These are phyloP conservation scores for Botryosphaeria dothidea DNA, from an alignment of 2,329 filamentous ascomycete genomes.

Conservation along the genomic window DNA sequence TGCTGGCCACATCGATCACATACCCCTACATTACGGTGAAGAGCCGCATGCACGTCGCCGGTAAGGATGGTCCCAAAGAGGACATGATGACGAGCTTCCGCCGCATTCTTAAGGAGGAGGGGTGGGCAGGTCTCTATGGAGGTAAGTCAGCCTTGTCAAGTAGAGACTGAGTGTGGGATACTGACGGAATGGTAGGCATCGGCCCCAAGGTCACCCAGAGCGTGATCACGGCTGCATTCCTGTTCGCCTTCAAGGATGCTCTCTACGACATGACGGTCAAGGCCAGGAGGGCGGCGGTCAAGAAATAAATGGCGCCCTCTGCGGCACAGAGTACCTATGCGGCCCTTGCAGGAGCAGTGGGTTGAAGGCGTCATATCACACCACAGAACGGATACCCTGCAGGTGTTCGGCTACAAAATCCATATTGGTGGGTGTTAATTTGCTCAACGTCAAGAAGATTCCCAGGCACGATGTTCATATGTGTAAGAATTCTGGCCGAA, in stretches of 20 bases:
- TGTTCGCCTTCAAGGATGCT: constrained; percentile 98
- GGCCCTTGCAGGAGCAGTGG: background rate
- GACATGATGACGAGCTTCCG: constrained; percentile 76
- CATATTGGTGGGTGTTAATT: background rate
- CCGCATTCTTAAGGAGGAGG: constrained; percentile 82
- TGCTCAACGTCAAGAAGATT: too few relatives aligned
- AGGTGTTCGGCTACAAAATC: background rate
- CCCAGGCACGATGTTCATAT: background rate
- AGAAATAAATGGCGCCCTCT: constrained; percentile 21
- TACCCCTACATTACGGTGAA: constrained; percentile 99
- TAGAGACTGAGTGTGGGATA: constrained; percentile 22
- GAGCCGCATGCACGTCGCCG: constrained; percentile 93
- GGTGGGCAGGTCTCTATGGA: constrained; percentile 90
- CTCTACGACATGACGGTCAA: constrained; percentile 81
- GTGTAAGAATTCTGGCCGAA: background rate
- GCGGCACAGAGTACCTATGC: background rate
- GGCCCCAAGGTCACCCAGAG: constrained; percentile 96
- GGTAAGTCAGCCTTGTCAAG: constrained; percentile 55
- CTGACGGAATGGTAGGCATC: constrained; percentile 64
- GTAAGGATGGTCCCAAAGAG: constrained; percentile 72
- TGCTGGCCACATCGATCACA: constrained; percentile 89
- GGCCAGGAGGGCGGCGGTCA: constrained; percentile 53
- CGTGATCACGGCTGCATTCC: constrained; percentile 90
- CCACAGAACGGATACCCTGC: background rate
- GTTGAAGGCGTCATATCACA: constrained; percentile 8